These are phyloP conservation scores for Sutorius eximius DNA, from an alignment of 1,284 basidiomycete genomes.

Conservation along the genomic window DNA sequence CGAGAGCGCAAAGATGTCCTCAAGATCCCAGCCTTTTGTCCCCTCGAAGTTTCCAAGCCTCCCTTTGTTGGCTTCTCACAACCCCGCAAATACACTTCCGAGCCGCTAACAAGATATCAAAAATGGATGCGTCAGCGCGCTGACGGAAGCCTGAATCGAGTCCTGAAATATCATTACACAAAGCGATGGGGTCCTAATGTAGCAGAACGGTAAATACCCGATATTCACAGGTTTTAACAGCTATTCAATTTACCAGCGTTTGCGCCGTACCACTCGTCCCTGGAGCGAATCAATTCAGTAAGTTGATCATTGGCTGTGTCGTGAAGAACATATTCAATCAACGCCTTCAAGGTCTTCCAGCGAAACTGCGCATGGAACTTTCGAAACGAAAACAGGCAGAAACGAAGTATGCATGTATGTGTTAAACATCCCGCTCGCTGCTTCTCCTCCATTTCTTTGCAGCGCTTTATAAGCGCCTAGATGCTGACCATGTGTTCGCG, in stretches of 20 bases:
- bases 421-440: neutral
- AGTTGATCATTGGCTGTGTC: conserved; percentile 10
- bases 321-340: neutral
- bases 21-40: conserved; percentile 46
- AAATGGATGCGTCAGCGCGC: conserved; percentile 44
- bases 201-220: conserved; percentile 51
- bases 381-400: conserved; percentile 27
- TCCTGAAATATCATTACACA: conserved; percentile 53
- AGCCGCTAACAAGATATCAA: conserved; percentile 60
- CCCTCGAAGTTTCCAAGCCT: conserved; percentile 27
- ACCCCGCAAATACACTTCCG: conserved; percentile 42
- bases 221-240: neutral
- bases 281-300: conserved; percentile 49
- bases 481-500: conserved; percentile 49
- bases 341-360: conserved; percentile 42
- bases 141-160: conserved; percentile 22
- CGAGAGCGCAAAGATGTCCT: conserved; percentile 34
- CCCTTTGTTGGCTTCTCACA: conserved; percentile 47
- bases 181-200: conserved; percentile 37
- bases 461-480: conserved; percentile 57
- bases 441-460: conserved; percentile 8
- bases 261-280: conserved; percentile 47
- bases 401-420: conserved; percentile 26
- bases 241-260: conserved; percentile 39
- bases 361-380: conserved; percentile 36